phyloP scores from a whole-genome alignment of 306 rosid genomes.

The Gleditsia sinensis region DNA sequence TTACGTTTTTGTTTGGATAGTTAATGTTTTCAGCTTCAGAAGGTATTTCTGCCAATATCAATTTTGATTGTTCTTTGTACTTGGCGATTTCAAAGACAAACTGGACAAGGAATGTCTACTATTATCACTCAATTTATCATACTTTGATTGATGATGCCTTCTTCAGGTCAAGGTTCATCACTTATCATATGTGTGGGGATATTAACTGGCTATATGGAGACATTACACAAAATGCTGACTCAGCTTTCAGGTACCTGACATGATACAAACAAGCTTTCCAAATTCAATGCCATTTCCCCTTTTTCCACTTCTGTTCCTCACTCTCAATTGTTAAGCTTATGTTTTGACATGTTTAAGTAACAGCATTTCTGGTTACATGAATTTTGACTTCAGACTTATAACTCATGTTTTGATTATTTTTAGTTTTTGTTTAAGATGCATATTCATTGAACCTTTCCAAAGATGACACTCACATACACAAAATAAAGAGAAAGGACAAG shows the following conservation, averaged over 20 bases:
- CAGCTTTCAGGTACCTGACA: slow-evolving; percentile 84
- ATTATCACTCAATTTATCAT: slow-evolving; percentile 30
- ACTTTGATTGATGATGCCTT: slow-evolving; percentile 36
- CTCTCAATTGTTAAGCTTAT: slow-evolving; percentile 16
- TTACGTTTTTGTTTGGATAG: neutral
- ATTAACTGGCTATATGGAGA: slow-evolving; percentile 92
- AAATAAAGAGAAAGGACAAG: neutral
- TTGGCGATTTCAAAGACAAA: slow-evolving; percentile 21
- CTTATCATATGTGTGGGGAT: slow-evolving; percentile 91
- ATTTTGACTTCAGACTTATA: neutral
- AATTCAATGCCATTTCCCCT: neutral
- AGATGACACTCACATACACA: neutral
- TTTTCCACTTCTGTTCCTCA: neutral
- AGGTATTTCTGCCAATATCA: neutral
- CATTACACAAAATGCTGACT: slow-evolving; percentile 83
- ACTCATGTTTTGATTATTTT: slow-evolving; percentile 7
- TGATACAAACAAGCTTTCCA: slow-evolving; percentile 28
- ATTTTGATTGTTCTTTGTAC: slow-evolving; percentile 18
- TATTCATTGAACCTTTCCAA: slow-evolving; percentile 20
- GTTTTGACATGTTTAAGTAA: neutral
- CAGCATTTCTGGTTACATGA: slow-evolving; percentile 13
- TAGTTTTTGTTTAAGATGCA: slow-evolving; percentile 5
- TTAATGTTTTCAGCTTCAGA: neutral
- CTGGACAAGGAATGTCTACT: neutral
- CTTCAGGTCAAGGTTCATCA: slow-evolving; percentile 97